Evolutionary conservation across 257 asterid genomes (phyloP).

Genomic region (Nicotiana knightiana): DNA sequence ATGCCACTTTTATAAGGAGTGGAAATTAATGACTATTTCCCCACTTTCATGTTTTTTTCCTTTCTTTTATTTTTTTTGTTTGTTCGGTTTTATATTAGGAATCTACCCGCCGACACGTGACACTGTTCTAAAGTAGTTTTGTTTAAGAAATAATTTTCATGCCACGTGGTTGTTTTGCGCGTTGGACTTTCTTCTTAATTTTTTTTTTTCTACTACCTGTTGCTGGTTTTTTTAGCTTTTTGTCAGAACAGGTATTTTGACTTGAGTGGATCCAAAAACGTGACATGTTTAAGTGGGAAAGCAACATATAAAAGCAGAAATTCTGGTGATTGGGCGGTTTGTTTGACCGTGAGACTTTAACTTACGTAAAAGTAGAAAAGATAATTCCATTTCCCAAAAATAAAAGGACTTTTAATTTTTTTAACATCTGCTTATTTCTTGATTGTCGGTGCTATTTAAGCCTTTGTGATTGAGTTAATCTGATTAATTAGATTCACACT

Average conservation of each 20-base stretch:
- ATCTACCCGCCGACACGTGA: conserved; percentile 57
- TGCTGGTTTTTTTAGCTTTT: conserved; percentile 8
- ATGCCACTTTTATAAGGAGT: conserved; percentile 6
- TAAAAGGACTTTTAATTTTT: not conserved
- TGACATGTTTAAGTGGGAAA: conserved; percentile 20
- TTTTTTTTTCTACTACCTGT: not conserved
- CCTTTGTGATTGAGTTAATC: not conserved
- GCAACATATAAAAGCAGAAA: conserved; percentile 1
- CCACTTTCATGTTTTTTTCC: conserved; percentile 16
- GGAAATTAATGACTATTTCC: conserved; percentile 22
- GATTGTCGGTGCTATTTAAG: not conserved
- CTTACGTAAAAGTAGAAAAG: not conserved
- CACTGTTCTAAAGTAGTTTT: conserved; percentile 7
- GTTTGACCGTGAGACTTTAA: conserved; percentile 12
- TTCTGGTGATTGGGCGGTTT: conserved; percentile 14
- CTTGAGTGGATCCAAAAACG: conserved; percentile 16
- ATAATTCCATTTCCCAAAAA: not conserved
- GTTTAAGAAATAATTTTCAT: not conserved
- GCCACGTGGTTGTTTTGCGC: conserved; percentile 43
- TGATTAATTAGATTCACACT: not conserved
- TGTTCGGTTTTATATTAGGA: conserved; percentile 1
- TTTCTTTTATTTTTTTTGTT: not conserved
- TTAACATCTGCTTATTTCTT: not conserved
- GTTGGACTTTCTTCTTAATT: not conserved
- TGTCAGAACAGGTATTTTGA: conserved; percentile 6